These are phyloP conservation scores for Magnolia officinalis DNA, from an alignment of 164 flowering plant genomes.

Conservation along the genomic window DNA sequence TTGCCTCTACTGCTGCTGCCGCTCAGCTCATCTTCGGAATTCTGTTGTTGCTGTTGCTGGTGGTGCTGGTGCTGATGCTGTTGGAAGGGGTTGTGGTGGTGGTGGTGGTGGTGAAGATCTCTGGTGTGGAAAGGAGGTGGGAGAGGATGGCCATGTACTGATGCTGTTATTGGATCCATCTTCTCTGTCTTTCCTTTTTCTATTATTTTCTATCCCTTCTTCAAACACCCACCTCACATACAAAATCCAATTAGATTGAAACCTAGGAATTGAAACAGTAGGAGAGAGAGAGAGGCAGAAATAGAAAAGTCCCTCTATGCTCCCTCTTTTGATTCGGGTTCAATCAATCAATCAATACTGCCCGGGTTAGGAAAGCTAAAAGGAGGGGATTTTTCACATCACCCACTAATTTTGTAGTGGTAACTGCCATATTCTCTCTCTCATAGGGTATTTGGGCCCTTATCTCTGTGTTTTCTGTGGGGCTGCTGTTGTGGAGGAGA, in stretches of 20 bases:
- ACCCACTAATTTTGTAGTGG: constrained; percentile 39
- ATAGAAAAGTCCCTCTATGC: neutral
- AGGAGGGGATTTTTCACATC: constrained; percentile 20
- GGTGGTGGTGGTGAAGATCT: constrained; percentile 64
- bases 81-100: constrained; percentile 32
- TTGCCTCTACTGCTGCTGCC: constrained; percentile 33
- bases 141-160: constrained; percentile 64
- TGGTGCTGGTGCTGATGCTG: constrained; percentile 23
- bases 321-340: neutral
- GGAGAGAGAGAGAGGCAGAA: neutral
- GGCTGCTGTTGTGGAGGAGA: constrained; percentile 25
- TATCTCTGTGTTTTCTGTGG: constrained; percentile 16
- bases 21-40: constrained; percentile 57
- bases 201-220: neutral
- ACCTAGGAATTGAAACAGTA: neutral
- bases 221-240: neutral
- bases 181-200: neutral
- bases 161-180: constrained; percentile 67
- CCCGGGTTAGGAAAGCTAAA: constrained; percentile 17
- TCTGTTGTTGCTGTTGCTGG: constrained; percentile 43
- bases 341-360: constrained; percentile 22
- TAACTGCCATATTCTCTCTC: too few relatives aligned
- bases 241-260: constrained; percentile 10
- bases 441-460: constrained; percentile 9
- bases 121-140: constrained; percentile 77